Conservation (phyloP, 2,329 filamentous ascomycete species). For the Diplodia seriata region DNA sequence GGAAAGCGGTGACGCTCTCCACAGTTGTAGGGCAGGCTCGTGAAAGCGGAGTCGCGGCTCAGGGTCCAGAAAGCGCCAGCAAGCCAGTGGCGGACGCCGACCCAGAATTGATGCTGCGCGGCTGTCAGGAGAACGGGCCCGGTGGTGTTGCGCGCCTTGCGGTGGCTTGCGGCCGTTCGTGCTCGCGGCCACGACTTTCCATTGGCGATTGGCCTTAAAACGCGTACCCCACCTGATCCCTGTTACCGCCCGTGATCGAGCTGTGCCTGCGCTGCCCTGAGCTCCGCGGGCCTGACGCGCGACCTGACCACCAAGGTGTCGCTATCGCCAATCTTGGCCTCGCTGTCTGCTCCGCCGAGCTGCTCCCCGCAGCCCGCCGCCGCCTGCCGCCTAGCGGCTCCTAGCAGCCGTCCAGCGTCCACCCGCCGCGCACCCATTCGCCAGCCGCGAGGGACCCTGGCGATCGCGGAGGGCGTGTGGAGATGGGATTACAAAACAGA, state of each 20-base stretch:
- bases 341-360: neutral
- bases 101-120: constrained; percentile 4
- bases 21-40: constrained; percentile 28
- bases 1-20: constrained; percentile 29
- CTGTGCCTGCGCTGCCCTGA: constrained; percentile 1
- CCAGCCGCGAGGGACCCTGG: constrained; percentile 23
- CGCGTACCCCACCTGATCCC: constrained; percentile 10
- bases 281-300: neutral
- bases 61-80: neutral
- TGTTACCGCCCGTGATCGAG: constrained; percentile 13
- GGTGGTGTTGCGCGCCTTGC: constrained; percentile 13
- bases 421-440: neutral
- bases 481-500: constrained; percentile 30
- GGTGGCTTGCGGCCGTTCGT: neutral
- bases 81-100: neutral
- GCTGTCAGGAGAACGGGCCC: neutral
- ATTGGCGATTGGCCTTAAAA: constrained; percentile 19
- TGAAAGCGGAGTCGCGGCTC: constrained; percentile 36
- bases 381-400: neutral
- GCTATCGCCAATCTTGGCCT: neutral
- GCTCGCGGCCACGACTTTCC: constrained; percentile 6
- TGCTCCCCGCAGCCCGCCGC: neutral
- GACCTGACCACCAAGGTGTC: constrained; percentile 3
- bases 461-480: constrained; percentile 20
- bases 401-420: neutral